A percentile compares a stretch with the other conserved stretches of the same genome.
These are phyloP conservation scores for Viola odorata DNA, from an alignment of 345 rosid genomes.

Conservation along the genomic window DNA sequence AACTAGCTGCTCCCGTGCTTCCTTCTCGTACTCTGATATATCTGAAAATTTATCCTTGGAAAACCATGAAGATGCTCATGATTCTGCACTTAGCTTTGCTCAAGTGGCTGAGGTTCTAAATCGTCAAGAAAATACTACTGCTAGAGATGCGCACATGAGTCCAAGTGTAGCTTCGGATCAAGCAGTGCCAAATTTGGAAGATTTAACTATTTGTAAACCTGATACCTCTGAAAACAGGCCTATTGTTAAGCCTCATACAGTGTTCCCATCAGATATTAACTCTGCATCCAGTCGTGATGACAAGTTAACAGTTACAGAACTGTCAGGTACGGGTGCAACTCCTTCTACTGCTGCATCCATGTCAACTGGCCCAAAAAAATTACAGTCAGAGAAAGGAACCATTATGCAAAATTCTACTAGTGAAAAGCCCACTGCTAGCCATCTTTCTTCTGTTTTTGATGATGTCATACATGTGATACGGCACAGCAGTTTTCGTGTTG, in stretches of 20 bases:
- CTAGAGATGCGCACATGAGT: conserved; percentile 24
- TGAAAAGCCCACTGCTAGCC: conserved; percentile 40
- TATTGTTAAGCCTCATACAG: conserved; percentile 26
- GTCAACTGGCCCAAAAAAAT: conserved; percentile 29
- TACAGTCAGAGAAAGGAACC: conserved; percentile 40
- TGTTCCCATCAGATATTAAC: conserved; percentile 25
- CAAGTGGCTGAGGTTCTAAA: conserved; percentile 32
- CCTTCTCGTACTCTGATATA: conserved; percentile 21
- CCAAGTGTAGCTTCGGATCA: conserved; percentile 18
- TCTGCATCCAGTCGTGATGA: conserved; percentile 49
- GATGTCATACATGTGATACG: conserved; percentile 83
- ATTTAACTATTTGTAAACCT: conserved; percentile 18
- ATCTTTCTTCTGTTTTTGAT: conserved; percentile 60
- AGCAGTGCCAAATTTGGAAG: conserved; percentile 31
- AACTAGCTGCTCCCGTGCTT: conserved; percentile 28
- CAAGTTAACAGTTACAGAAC: conserved; percentile 65
- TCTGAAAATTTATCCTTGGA: conserved; percentile 27
- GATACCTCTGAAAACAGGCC: conserved; percentile 28
- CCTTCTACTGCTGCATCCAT: conserved; percentile 29
- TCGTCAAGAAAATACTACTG: conserved; percentile 18
- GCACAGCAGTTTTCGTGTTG: conserved; percentile 84
- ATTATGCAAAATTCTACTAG: conserved; percentile 29
- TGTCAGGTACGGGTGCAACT: conserved; percentile 35
- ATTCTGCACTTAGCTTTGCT: conserved; percentile 25
- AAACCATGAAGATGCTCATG: conserved; percentile 25